Evolutionary conservation across 2,329 filamentous ascomycete genomes (phyloP).

Genomic region (Aspergillus latus): DNA sequence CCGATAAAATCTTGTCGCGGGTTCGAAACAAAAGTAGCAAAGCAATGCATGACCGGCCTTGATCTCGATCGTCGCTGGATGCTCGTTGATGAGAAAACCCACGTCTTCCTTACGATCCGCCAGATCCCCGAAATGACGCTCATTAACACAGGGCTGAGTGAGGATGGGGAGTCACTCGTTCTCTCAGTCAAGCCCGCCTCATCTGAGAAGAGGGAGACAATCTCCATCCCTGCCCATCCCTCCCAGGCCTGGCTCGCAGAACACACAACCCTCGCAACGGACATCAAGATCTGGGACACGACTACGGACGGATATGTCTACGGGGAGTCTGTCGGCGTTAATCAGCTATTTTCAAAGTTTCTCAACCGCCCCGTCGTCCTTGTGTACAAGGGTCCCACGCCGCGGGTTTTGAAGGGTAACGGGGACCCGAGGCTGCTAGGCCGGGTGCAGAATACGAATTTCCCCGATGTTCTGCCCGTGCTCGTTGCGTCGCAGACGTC

Average conservation of each 20-base stretch:
- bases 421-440: conserved; percentile 56
- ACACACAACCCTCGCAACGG: conserved; percentile 52
- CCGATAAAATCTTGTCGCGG: conserved; percentile 68
- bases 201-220: conserved; percentile 32
- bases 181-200: conserved; percentile 46
- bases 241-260: conserved; percentile 52
- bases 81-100: conserved; percentile 56
- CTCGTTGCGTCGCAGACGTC: conserved; percentile 58
- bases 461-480: conserved; percentile 61
- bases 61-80: conserved; percentile 67
- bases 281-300: conserved; percentile 58
- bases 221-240: conserved; percentile 59
- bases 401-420: conserved; percentile 56
- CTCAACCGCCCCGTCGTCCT: conserved; percentile 57
- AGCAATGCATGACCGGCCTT: conserved; percentile 57
- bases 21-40: conserved; percentile 53
- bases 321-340: conserved; percentile 44
- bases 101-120: conserved; percentile 64
- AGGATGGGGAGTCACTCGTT: conserved; percentile 47
- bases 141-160: conserved; percentile 55
- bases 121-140: conserved; percentile 62
- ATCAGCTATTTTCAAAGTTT: conserved; percentile 55
- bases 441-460: conserved; percentile 54
- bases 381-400: conserved; percentile 62
- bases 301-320: conserved; percentile 61